Percentiles rank a stretch among this genome's conserved stretches.
These are phyloP conservation scores for Vitis vinifera DNA, from an alignment of 164 flowering plant species.

Conservation along the genomic window ASM3070453v1 NC_081805.1:12500001-12500500, in stretches of 20 bases:
- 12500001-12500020: conserved; percentile 1
- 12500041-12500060: conserved; percentile 44
- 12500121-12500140: conserved; percentile 60
- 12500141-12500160: conserved; percentile 69
- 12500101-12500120: conserved; percentile 44
- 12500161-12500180: conserved; percentile 59
- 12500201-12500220: conserved; percentile 76
- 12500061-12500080: conserved; percentile 18
- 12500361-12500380: conserved; percentile 57
- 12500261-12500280: conserved; percentile 56
- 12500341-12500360: conserved; percentile 45
- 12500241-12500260: conserved; percentile 55
- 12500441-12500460: conserved; percentile 19
- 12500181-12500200: conserved; percentile 68
- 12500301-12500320: conserved; percentile 47
- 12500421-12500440: conserved; percentile 30
- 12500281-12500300: conserved; percentile 55
- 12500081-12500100: conserved; percentile 59
- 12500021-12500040: conserved; percentile 12
- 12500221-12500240: conserved; percentile 29
- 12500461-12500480: conserved; percentile 8
- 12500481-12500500: conserved; percentile 38
- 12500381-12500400: conserved; percentile 54
- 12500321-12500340: conserved; percentile 43
- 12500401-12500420: conserved; percentile 59